These are phyloP conservation scores for Usnea hakonensis DNA, from an alignment of 495 filamentous ascomycete species.

Conservation along the genomic window DNA sequence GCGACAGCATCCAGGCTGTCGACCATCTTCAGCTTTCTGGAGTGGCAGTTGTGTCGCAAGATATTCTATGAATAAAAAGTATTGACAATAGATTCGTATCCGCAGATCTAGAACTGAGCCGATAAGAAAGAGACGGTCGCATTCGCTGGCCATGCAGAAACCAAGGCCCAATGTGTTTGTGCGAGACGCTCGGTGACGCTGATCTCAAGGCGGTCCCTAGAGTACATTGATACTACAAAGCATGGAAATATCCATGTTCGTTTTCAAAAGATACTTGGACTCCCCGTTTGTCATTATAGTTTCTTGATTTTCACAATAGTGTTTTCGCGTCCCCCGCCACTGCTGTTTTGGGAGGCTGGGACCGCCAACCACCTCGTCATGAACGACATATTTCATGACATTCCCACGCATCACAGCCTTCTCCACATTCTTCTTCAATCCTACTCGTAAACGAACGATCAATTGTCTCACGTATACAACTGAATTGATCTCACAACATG, in stretches of 20 bases:
- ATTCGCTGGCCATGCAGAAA: slow-evolving; percentile 4
- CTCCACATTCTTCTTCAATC: slow-evolving; percentile 10
- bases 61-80: not conserved
- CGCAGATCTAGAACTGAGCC: not conserved
- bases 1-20: not conserved
- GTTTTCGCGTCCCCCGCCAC: slow-evolving; percentile 15
- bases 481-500: slow-evolving; percentile 14
- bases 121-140: not conserved
- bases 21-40: no score
- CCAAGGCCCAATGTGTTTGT: not conserved
- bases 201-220: not conserved
- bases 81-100: not conserved
- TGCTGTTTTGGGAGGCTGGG: slow-evolving; percentile 5
- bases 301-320: not conserved
- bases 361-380: slow-evolving; percentile 16
- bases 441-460: not conserved
- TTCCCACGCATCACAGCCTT: not conserved
- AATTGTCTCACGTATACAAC: not conserved
- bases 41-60: not conserved
- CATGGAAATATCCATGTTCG: not conserved
- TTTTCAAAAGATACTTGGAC: not conserved
- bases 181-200: not conserved
- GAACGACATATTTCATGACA: slow-evolving; percentile 12
- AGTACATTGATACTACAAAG: not conserved
- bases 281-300: not conserved